Evolutionary conservation across 768 basidiomycete species (phyloP).

Genomic region (Xanthoconium purpureum): DNA sequence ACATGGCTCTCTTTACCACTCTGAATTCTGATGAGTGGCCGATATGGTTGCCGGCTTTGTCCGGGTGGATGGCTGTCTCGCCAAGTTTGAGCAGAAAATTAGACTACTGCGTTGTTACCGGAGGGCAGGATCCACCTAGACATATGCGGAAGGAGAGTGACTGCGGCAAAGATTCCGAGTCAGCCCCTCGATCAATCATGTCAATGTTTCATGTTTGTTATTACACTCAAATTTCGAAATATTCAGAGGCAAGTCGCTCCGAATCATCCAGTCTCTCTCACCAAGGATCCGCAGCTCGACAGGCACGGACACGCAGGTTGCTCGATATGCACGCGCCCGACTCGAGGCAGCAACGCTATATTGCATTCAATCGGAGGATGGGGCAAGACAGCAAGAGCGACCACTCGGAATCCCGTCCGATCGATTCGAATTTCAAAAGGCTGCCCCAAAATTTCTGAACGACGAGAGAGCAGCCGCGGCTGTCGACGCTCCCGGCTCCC

Average conservation of each 20-base stretch:
- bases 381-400: not conserved
- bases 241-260: slow-evolving; percentile 2
- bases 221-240: slow-evolving; percentile 15
- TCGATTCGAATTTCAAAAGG: slow-evolving; percentile 26
- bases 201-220: slow-evolving; percentile 43
- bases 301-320: not conserved
- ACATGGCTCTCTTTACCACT: no score
- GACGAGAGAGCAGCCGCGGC: slow-evolving; percentile 21
- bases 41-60: slow-evolving; percentile 3
- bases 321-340: not conserved
- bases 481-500: slow-evolving; percentile 24
- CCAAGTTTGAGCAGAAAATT: slow-evolving; percentile 18
- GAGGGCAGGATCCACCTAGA: slow-evolving; percentile 34
- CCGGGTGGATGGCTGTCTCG: not conserved
- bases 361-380: not conserved
- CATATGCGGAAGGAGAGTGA: slow-evolving; percentile 33
- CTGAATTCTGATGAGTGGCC: slow-evolving; percentile 1
- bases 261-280: not conserved
- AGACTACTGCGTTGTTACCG: slow-evolving; percentile 37
- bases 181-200: slow-evolving; percentile 41
- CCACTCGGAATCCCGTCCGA: slow-evolving; percentile 4
- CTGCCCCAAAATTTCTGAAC: slow-evolving; percentile 23
- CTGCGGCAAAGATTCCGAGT: slow-evolving; percentile 24
- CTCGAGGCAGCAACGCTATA: not conserved
- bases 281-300: slow-evolving; percentile 1